phyloP scores from a whole-genome alignment of 2,329 filamentous ascomycete species.

The Hypoxylon sp. region DNA sequence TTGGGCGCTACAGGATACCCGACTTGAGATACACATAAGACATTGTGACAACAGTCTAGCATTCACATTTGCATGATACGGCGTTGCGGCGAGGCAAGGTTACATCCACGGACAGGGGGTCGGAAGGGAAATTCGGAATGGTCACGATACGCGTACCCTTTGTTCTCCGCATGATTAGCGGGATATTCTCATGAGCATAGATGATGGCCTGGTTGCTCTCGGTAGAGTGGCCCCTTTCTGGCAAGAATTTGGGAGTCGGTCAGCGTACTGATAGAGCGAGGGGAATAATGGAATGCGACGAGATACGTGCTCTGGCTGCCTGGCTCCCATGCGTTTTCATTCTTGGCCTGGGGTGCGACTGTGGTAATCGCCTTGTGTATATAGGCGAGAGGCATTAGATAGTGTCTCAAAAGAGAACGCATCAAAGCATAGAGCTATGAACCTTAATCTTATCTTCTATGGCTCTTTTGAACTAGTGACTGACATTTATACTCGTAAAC shows the following conservation, averaged over 20 bases:
- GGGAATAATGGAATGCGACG: neutral
- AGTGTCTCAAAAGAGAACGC: neutral
- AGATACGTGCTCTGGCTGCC: neutral
- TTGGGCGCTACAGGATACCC: constrained; percentile 17
- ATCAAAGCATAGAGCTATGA: neutral
- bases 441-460: neutral
- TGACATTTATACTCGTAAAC: neutral
- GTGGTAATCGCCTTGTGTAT: neutral
- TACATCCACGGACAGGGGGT: constrained; percentile 1
- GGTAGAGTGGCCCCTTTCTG: neutral
- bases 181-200: constrained; percentile 1
- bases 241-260: neutral
- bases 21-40: constrained; percentile 7
- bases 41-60: neutral
- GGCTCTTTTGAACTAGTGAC: neutral
- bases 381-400: neutral
- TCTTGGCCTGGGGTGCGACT: constrained; percentile 1
- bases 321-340: neutral
- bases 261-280: neutral
- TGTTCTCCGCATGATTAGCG: neutral
- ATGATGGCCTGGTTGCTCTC: constrained; percentile 1
- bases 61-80: constrained; percentile 31
- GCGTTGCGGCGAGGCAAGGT: constrained; percentile 25
- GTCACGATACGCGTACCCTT: constrained; percentile 6
- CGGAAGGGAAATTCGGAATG: constrained; percentile 3